Conservation (phyloP, 257 asterid genomes). For the Verbascum thapsus region DNA sequence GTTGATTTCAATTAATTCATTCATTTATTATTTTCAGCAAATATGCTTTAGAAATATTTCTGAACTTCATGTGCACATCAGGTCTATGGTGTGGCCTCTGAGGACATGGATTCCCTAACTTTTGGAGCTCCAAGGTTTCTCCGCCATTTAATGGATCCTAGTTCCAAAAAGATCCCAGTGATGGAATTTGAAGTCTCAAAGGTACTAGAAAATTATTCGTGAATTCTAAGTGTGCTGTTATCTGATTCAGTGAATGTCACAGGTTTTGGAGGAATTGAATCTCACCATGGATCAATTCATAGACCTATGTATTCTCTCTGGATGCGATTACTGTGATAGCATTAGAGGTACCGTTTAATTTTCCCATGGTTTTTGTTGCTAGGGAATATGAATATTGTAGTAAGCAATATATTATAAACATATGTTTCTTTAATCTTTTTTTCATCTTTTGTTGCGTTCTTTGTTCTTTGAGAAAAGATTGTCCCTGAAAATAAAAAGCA, state of each 20-base stretch:
- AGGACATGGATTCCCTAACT: slow-evolving; percentile 98
- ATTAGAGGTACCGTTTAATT: slow-evolving; percentile 81
- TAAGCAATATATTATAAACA: too few species aligned
- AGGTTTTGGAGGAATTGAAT: slow-evolving; percentile 87
- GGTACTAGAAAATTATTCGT: slow-evolving; percentile 48
- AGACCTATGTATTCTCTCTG: slow-evolving; percentile 94
- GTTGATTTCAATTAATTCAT: slow-evolving; percentile 12
- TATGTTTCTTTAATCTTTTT: neutral
- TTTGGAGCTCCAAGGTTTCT: slow-evolving; percentile 94
- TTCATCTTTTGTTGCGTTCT: neutral
- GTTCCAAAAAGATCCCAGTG: slow-evolving; percentile 96
- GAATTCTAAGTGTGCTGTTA: slow-evolving; percentile 16
- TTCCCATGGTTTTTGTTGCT: neutral
- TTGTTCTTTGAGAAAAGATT: slow-evolving; percentile 12
- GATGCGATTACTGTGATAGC: slow-evolving; percentile 97
- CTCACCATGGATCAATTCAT: slow-evolving; percentile 98
- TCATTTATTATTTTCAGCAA: neutral
- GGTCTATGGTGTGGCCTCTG: slow-evolving; percentile 99
- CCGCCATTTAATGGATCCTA: slow-evolving; percentile 99
- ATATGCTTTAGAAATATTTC: slow-evolving; percentile 19
- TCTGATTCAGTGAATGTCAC: slow-evolving; percentile 28
- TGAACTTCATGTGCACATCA: slow-evolving; percentile 34
- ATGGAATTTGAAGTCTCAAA: slow-evolving; percentile 95
- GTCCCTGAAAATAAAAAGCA: slow-evolving; percentile 3
- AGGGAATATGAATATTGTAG: neutral